Evolutionary conservation across 805 yeast genomes (phyloP).

Genomic region (Pichia scutulata): DNA sequence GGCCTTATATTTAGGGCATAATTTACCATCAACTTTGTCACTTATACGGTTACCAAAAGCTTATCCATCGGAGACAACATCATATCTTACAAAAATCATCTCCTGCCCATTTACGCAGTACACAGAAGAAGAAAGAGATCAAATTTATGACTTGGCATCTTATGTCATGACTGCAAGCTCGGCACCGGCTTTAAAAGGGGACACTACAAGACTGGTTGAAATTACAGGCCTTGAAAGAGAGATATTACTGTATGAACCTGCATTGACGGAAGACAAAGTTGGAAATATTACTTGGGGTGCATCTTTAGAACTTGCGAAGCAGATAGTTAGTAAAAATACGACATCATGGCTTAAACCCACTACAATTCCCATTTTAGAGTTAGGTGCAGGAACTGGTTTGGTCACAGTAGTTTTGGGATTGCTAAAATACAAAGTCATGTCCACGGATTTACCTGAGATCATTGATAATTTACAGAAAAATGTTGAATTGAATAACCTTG

Average conservation of each 20-base stretch:
- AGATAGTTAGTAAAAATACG: constrained; percentile 32
- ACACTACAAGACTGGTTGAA: constrained; percentile 51
- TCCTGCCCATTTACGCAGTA: constrained; percentile 45
- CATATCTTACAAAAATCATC: constrained; percentile 42
- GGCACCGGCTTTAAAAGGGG: constrained; percentile 79
- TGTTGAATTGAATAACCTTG: constrained; percentile 41
- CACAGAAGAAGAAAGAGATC: constrained; percentile 27
- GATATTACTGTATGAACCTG: constrained; percentile 62
- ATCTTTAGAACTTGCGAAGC: constrained; percentile 56
- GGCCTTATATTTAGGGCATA: not conserved
- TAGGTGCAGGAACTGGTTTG: constrained; percentile 96
- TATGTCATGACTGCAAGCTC: constrained; percentile 68
- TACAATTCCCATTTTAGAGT: constrained; percentile 44
- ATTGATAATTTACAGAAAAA: constrained; percentile 60
- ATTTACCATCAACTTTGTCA: not conserved
- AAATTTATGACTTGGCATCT: constrained; percentile 50
- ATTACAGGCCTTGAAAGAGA: constrained; percentile 32
- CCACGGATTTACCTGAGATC: constrained; percentile 80
- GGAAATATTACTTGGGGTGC: constrained; percentile 98
- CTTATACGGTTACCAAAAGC: constrained; percentile 1
- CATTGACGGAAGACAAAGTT: constrained; percentile 75
- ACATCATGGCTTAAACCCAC: constrained; percentile 2
- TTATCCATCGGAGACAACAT: constrained; percentile 30
- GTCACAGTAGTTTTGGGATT: constrained; percentile 65
- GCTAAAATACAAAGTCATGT: constrained; percentile 39